A percentile compares a stretch with the other conserved stretches of the same genome.
phyloP scores from a whole-genome alignment of 2,329 filamentous ascomycete genomes.

The Penicillium sp. region DNA sequence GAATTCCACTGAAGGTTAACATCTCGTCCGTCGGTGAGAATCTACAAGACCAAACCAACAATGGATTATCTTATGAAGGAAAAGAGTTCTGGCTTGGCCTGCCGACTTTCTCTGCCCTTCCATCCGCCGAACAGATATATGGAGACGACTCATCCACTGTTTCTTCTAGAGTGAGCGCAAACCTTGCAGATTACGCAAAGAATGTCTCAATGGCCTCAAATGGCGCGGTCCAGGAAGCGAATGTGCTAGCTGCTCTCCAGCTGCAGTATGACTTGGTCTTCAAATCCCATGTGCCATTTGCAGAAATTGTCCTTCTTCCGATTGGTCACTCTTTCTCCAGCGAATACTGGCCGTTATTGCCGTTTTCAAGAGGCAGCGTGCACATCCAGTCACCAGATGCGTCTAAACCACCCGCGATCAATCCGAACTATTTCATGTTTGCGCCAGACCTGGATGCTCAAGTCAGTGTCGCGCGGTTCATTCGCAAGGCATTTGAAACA shows the following conservation, averaged over 20 bases:
- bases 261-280: conserved; percentile 31
- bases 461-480: conserved; percentile 22
- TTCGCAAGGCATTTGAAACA: conserved; percentile 24
- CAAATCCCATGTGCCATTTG: conserved; percentile 24
- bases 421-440: conserved; percentile 34
- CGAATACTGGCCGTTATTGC: conserved; percentile 32
- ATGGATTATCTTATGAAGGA: conserved; percentile 18
- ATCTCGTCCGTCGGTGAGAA: conserved; percentile 51
- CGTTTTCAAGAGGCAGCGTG: conserved; percentile 29
- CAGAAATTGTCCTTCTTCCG: conserved; percentile 27
- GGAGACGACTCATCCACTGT: conserved; percentile 20
- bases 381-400: conserved; percentile 27
- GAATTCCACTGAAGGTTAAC: conserved; percentile 31
- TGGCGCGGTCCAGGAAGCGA: conserved; percentile 23
- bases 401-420: conserved; percentile 22
- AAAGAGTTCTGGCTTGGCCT: conserved; percentile 18
- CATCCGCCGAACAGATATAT: conserved; percentile 27
- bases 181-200: conserved; percentile 27
- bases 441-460: conserved; percentile 23
- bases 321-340: conserved; percentile 13
- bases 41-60: conserved; percentile 49
- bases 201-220: conserved; percentile 26
- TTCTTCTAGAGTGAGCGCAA: conserved; percentile 21
- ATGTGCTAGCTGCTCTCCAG: conserved; percentile 27
- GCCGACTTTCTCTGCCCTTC: conserved; percentile 24